Percentiles rank a stretch among this genome's conserved stretches.
Evolutionary conservation across 1,284 basidiomycete species (phyloP).

Genomic region (Cerioporus squamosus): DNA sequence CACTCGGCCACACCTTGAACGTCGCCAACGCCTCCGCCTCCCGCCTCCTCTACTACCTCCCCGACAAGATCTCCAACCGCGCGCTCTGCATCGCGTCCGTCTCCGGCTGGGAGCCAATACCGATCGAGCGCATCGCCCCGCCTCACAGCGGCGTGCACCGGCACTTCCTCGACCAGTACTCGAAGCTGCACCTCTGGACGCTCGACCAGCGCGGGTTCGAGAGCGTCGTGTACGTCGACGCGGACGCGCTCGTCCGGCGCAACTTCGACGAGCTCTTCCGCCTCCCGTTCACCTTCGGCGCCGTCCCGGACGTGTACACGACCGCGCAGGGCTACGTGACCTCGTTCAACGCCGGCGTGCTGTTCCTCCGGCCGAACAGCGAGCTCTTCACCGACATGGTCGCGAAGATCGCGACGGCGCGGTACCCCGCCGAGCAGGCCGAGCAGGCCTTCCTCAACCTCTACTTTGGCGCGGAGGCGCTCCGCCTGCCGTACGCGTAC

Average conservation of each 20-base stretch:
- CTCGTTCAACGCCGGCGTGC: slow-evolving; percentile 49
- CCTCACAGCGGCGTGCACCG: slow-evolving; percentile 41
- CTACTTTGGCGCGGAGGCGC: slow-evolving; percentile 42
- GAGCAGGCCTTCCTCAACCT: slow-evolving; percentile 52
- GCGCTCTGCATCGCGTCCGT: slow-evolving; percentile 45
- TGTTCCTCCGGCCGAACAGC: slow-evolving; percentile 41
- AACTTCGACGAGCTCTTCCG: slow-evolving; percentile 52
- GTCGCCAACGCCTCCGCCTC: slow-evolving; percentile 39
- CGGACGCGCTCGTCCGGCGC: slow-evolving; percentile 45
- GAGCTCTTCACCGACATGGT: slow-evolving; percentile 42
- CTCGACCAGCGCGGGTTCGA: slow-evolving; percentile 41
- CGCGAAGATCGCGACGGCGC: slow-evolving; percentile 37
- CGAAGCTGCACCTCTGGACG: slow-evolving; percentile 49
- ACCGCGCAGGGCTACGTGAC: slow-evolving; percentile 40
- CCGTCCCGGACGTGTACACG: slow-evolving; percentile 46
- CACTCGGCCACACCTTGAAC: slow-evolving; percentile 44
- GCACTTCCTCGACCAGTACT: slow-evolving; percentile 48
- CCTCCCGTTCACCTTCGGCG: slow-evolving; percentile 46
- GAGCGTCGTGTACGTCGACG: slow-evolving; percentile 44
- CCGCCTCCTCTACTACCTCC: slow-evolving; percentile 44
- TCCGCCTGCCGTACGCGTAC: slow-evolving; percentile 48
- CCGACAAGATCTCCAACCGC: slow-evolving; percentile 40
- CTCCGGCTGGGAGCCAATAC: slow-evolving; percentile 44
- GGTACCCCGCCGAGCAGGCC: slow-evolving; percentile 40
- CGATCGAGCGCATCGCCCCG: slow-evolving; percentile 43